Percentiles rank a stretch among this genome's conserved stretches.
phyloP scores from a whole-genome alignment of 2,329 filamentous ascomycete species.

The Coniochaeta sp. region DNA sequence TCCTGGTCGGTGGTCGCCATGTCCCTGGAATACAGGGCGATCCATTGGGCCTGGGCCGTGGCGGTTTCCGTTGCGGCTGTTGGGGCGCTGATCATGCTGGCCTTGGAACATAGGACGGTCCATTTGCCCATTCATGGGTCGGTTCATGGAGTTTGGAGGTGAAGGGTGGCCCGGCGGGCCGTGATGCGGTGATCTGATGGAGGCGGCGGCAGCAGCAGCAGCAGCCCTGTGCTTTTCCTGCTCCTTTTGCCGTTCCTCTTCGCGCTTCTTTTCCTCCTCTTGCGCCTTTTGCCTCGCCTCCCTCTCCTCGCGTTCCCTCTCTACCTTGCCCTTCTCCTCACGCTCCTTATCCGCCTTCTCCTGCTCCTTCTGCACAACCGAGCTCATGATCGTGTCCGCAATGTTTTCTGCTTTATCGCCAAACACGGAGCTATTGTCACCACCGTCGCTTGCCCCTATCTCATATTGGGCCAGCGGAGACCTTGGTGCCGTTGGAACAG shows the following conservation, averaged over 20 bases:
- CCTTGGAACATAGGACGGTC: not conserved
- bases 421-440: conserved; percentile 14
- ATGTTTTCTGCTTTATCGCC: conserved; percentile 20
- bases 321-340: conserved; percentile 5
- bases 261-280: conserved; percentile 13
- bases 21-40: not conserved
- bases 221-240: not conserved
- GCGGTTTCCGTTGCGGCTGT: not conserved
- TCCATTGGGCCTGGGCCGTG: not conserved
- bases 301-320: conserved; percentile 13
- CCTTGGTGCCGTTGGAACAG: conserved; percentile 20
- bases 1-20: not conserved
- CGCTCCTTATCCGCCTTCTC: conserved; percentile 9
- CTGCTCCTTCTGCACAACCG: conserved; percentile 14
- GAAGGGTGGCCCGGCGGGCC: not conserved
- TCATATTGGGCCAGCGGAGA: conserved; percentile 34
- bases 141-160: not conserved
- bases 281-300: conserved; percentile 14
- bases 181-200: not conserved
- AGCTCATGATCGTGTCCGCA: conserved; percentile 15
- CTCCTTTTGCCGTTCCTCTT: conserved; percentile 4
- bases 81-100: not conserved
- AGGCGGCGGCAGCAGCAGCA: not conserved
- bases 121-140: not conserved
- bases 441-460: conserved; percentile 11